These are phyloP conservation scores for Colletotrichum tropicale DNA, from an alignment of 2,329 filamentous ascomycete species.

Conservation along the genomic window DNA sequence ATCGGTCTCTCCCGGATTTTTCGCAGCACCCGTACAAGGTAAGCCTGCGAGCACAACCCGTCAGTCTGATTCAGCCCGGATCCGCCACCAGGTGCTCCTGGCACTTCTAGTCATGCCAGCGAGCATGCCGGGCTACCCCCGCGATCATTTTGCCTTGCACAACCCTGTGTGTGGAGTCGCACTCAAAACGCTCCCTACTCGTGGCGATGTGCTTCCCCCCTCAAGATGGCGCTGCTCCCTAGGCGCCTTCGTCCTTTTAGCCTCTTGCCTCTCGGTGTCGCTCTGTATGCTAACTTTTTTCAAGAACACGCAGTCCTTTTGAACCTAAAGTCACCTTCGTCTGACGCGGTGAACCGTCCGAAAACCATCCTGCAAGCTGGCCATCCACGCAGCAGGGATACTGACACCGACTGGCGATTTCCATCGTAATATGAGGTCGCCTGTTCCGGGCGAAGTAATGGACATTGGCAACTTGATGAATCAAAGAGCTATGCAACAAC, in stretches of 20 bases:
- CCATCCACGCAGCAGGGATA: constrained; percentile 13
- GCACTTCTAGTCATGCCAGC: constrained; percentile 18
- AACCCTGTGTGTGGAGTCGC: constrained; percentile 2
- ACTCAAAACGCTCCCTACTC: constrained; percentile 12
- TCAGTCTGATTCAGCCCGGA: constrained; percentile 11
- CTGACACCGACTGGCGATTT: constrained; percentile 4
- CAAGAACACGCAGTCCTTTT: constrained; percentile 1
- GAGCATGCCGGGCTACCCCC: constrained; percentile 2
- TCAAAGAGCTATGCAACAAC: constrained; percentile 43
- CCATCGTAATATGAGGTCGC: constrained; percentile 42
- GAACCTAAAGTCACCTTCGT: constrained; percentile 19
- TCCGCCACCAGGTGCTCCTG: constrained; percentile 17
- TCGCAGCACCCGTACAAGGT: constrained; percentile 11
- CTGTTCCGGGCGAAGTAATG: constrained; percentile 54
- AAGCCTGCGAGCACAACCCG: constrained; percentile 11
- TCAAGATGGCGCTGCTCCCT: not conserved
- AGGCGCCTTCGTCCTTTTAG: not conserved
- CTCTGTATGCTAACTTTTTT: not conserved
- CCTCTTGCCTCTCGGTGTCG: not conserved
- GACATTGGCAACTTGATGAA: constrained; percentile 59
- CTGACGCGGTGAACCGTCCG: constrained; percentile 10
- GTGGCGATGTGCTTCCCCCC: constrained; percentile 11
- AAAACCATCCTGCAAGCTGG: constrained; percentile 15
- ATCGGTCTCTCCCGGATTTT: constrained; percentile 15
- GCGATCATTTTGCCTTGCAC: not conserved